phyloP scores from a whole-genome alignment of 176 grass and related monocot species.

The Phragmites australis region DNA sequence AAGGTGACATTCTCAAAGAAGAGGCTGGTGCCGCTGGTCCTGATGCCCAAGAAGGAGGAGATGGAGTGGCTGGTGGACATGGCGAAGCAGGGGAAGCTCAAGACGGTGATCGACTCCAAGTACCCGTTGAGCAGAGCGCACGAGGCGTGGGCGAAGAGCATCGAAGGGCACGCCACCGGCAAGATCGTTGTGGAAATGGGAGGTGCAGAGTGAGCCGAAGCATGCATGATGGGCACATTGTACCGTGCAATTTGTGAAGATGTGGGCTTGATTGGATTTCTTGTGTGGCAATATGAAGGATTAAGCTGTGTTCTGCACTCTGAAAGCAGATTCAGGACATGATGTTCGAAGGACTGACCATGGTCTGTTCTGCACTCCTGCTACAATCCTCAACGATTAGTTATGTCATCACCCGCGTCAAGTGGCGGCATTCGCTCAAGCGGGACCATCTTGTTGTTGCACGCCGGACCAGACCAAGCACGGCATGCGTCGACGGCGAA shows the following conservation, averaged over 20 bases:
- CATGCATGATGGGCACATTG: neutral
- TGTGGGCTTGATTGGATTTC: neutral
- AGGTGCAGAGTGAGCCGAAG: neutral
- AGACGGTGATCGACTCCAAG: constrained; percentile 60
- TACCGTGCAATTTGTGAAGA: neutral
- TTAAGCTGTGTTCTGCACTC: neutral
- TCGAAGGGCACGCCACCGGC: constrained; percentile 67
- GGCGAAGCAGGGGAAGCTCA: constrained; percentile 62
- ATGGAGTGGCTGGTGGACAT: constrained; percentile 66
- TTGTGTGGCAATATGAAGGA: neutral
- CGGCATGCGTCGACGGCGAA: too few relatives aligned
- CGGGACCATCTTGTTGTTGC: too few relatives aligned
- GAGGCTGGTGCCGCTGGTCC: constrained; percentile 56
- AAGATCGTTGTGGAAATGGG: constrained; percentile 79
- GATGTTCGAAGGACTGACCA: too few relatives aligned
- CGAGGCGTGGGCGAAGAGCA: constrained; percentile 80
- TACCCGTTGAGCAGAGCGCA: constrained; percentile 51
- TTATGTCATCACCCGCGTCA: too few relatives aligned
- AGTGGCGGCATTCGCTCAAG: too few relatives aligned
- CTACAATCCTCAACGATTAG: too few relatives aligned
- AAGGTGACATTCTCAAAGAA: constrained; percentile 70
- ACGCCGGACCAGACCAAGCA: too few relatives aligned
- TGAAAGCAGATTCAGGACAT: neutral
- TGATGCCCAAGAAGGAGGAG: constrained; percentile 58
- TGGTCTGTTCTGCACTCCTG: too few relatives aligned